Conservation (phyloP, 768 basidiomycete species). For the Rhizopogon salebrosus region DNA sequence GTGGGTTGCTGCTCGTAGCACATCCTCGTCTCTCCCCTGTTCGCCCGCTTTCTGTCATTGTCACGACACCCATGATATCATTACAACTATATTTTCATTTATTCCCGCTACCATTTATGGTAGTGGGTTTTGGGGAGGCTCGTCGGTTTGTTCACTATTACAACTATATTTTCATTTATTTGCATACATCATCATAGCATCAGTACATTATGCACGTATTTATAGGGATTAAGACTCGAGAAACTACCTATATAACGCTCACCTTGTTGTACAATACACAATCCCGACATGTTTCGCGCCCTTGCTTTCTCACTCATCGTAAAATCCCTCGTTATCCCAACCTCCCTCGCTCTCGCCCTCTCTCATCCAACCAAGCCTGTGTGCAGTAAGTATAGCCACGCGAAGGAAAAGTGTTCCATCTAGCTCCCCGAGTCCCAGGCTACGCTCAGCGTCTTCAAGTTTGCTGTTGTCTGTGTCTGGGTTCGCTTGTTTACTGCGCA, state of each 20-base stretch:
- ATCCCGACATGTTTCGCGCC: neutral
- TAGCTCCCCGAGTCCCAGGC: constrained; percentile 15
- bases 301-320: constrained; percentile 1
- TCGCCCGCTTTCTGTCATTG: neutral
- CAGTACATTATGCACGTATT: neutral
- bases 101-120: no score
- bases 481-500: neutral
- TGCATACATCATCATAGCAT: neutral
- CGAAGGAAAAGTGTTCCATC: constrained; percentile 24
- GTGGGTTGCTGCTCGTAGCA: constrained; percentile 3
- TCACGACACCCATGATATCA: constrained; percentile 1
- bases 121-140: no score
- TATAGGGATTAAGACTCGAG: neutral
- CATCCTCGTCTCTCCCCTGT: neutral
- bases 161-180: neutral
- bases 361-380: constrained; percentile 30
- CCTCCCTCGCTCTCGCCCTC: constrained; percentile 23
- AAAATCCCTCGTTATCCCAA: constrained; percentile 29
- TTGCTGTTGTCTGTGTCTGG: constrained; percentile 5
- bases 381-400: constrained; percentile 20
- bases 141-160: neutral
- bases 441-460: constrained; percentile 19
- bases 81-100: neutral
- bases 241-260: neutral
- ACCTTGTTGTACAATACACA: constrained; percentile 8